Evolutionary conservation across 257 asterid species (phyloP).

Genomic region (Sherardia arvensis): DNA sequence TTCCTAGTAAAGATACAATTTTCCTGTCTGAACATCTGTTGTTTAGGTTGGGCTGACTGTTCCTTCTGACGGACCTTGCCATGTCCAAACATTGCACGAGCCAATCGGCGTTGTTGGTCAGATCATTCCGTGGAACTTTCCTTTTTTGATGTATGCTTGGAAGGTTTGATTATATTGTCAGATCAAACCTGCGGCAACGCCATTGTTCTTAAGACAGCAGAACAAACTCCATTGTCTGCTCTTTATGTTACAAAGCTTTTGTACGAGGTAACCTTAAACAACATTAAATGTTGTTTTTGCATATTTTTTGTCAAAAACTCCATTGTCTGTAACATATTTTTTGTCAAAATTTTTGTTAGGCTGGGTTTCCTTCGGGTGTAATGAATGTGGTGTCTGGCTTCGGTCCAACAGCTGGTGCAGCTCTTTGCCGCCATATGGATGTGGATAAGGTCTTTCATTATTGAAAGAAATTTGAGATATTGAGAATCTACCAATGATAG

Average conservation of each 20-base stretch:
- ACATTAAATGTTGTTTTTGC: no score
- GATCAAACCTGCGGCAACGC: slow-evolving; percentile 84
- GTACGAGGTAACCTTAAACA: slow-evolving; percentile 61
- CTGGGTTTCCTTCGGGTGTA: slow-evolving; percentile 93
- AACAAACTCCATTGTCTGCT: slow-evolving; percentile 93
- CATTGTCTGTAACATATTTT: no score
- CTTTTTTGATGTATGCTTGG: slow-evolving; percentile 84
- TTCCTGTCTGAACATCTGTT: neutral
- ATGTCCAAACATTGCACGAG: slow-evolving; percentile 90
- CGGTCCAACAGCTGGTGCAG: slow-evolving; percentile 95
- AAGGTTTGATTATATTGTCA: slow-evolving; percentile 93
- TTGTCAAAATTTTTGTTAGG: slow-evolving; percentile 37
- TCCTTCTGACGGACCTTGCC: slow-evolving; percentile 81
- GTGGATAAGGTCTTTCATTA: slow-evolving; percentile 77
- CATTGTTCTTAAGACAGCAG: slow-evolving; percentile 83
- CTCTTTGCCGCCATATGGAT: slow-evolving; percentile 95
- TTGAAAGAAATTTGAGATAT: neutral
- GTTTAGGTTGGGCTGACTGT: slow-evolving; percentile 90
- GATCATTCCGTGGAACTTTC: no score
- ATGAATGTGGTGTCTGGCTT: slow-evolving; percentile 74
- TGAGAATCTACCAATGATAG: no score
- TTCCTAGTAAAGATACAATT: no score
- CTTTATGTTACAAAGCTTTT: slow-evolving; percentile 65
- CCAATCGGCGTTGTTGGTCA: slow-evolving; percentile 97
- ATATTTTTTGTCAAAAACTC: no score